phyloP scores from a whole-genome alignment of 768 basidiomycete genomes.

The Chiua virens region DNA sequence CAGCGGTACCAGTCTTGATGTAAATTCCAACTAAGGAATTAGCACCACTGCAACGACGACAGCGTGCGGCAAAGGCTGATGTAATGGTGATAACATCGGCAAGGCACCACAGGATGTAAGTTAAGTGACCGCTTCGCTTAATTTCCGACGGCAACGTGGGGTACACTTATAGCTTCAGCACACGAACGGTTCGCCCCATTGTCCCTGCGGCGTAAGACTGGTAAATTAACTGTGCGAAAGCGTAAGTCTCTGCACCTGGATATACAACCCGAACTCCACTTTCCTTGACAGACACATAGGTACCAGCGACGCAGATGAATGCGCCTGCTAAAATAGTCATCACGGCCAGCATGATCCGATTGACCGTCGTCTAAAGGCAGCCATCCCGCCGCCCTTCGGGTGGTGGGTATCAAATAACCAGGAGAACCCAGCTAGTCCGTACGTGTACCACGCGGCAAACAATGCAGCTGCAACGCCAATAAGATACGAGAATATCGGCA shows the following conservation, averaged over 20 bases:
- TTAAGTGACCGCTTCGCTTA: background rate
- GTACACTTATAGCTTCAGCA: conserved; percentile 2
- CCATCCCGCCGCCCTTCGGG: conserved; percentile 39
- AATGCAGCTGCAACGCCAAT: conserved; percentile 53
- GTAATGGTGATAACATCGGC: conserved; percentile 22
- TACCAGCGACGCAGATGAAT: conserved; percentile 43
- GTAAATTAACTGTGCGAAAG: conserved; percentile 39
- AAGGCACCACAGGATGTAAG: no score
- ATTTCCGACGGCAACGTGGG: conserved; percentile 24
- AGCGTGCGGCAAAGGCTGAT: background rate
- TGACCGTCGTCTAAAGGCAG: conserved; percentile 34
- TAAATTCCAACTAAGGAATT: background rate
- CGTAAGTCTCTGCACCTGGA: background rate
- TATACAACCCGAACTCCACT: conserved; percentile 1
- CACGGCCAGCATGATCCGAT: conserved; percentile 33
- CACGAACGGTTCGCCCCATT: conserved; percentile 49
- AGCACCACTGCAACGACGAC: no score
- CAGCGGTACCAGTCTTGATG: background rate
- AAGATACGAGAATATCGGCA: conserved; percentile 56
- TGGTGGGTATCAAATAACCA: conserved; percentile 52
- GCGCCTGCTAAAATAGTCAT: conserved; percentile 41
- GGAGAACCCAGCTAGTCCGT: conserved; percentile 52
- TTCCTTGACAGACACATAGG: conserved; percentile 53
- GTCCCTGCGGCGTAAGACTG: conserved; percentile 38
- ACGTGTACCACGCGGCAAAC: conserved; percentile 62